Evolutionary conservation across 345 rosid species (phyloP).

Genomic region (Cardamine chenopodiifolia): DNA sequence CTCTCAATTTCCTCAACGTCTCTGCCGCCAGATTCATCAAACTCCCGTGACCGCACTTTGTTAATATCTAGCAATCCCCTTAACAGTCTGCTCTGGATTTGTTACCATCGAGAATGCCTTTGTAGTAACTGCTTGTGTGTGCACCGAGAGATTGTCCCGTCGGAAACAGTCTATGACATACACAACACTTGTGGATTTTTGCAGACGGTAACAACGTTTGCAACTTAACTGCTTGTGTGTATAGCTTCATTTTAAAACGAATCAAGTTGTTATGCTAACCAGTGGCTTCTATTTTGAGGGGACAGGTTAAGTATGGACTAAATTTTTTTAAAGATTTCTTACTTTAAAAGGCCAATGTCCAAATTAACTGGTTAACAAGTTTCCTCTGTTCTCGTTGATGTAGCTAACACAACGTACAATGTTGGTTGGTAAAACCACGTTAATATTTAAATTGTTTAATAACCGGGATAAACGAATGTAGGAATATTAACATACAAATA

Average conservation of each 20-base stretch:
- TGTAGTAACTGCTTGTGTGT: conserved; percentile 76
- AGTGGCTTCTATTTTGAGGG: too few species aligned
- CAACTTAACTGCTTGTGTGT: too few species aligned
- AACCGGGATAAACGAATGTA: background rate
- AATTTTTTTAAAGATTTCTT: too few species aligned
- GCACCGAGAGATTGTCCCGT: conserved; percentile 90
- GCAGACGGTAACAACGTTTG: too few species aligned
- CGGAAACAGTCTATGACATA: too few species aligned
- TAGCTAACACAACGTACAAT: background rate
- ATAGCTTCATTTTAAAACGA: too few species aligned
- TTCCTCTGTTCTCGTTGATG: too few species aligned
- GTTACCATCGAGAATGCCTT: background rate
- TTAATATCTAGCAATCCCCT: conserved; percentile 40
- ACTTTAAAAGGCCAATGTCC: too few species aligned
- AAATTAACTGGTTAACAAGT: too few species aligned
- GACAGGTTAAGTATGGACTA: too few species aligned
- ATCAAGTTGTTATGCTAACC: too few species aligned
- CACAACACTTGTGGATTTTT: too few species aligned
- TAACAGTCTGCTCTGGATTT: background rate
- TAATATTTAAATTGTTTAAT: background rate
- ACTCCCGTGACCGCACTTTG: conserved; percentile 60
- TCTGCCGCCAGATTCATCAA: background rate
- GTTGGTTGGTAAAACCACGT: background rate
- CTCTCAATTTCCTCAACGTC: conserved; percentile 56
- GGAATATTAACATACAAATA: background rate